Evolutionary conservation across 192 early-diverging fungal species (phyloP).

Genomic region (Gaertneriomyces semiglobifer): DNA sequence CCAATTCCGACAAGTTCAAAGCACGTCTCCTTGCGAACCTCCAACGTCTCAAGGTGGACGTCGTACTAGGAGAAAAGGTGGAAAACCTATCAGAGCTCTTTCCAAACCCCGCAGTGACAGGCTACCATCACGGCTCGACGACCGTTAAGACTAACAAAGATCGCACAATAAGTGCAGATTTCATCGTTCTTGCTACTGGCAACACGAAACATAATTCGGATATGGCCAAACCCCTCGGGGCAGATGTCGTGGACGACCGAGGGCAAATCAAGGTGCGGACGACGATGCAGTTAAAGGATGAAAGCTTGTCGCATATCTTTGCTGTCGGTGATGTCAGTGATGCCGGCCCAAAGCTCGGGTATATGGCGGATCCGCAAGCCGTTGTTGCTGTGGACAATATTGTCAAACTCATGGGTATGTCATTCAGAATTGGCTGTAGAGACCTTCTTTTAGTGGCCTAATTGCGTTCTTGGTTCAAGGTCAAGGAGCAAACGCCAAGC

Average conservation of each 20-base stretch:
- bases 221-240: slow-evolving; percentile 51
- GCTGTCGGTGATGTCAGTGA: slow-evolving; percentile 70
- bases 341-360: slow-evolving; percentile 30
- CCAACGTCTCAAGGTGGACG: slow-evolving; percentile 39
- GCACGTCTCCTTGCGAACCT: slow-evolving; percentile 27
- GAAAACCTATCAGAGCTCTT: slow-evolving; percentile 28
- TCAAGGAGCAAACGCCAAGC: neutral
- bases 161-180: slow-evolving; percentile 47
- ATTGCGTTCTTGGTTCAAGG: neutral
- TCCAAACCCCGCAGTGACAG: slow-evolving; percentile 33
- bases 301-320: slow-evolving; percentile 61
- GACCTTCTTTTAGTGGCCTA: neutral
- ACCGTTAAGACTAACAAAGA: slow-evolving; percentile 48
- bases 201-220: slow-evolving; percentile 66
- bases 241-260: slow-evolving; percentile 50
- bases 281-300: slow-evolving; percentile 68
- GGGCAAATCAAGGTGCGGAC: slow-evolving; percentile 60
- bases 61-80: slow-evolving; percentile 50
- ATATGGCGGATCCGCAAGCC: slow-evolving; percentile 15
- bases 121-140: slow-evolving; percentile 11
- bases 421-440: neutral
- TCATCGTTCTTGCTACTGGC: slow-evolving; percentile 70
- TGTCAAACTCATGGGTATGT: slow-evolving; percentile 20
- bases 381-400: slow-evolving; percentile 30
- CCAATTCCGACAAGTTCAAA: slow-evolving; percentile 9